These are phyloP conservation scores for Zymoseptoria pseudotritici DNA, from an alignment of 2,329 filamentous ascomycete genomes.

Conservation along the genomic window DNA sequence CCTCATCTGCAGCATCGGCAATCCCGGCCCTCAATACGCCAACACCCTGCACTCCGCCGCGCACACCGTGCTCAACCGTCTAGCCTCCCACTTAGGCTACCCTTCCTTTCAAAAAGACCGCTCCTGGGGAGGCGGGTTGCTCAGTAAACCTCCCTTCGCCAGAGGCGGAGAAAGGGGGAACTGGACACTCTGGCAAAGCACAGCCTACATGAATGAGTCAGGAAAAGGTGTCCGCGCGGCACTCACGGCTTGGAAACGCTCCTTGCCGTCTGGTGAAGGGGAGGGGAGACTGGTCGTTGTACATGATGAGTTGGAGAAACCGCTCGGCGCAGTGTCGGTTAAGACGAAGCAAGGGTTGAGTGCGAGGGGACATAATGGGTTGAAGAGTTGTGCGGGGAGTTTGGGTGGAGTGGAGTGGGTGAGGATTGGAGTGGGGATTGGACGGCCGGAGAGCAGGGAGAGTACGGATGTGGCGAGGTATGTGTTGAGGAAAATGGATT, in stretches of 20 bases:
- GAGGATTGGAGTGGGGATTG: slow-evolving; percentile 72
- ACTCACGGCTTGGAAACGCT: slow-evolving; percentile 48
- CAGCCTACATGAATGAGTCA: slow-evolving; percentile 75
- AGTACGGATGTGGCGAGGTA: slow-evolving; percentile 62
- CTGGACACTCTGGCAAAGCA: slow-evolving; percentile 65
- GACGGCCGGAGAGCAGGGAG: slow-evolving; percentile 66
- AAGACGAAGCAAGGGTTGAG: slow-evolving; percentile 45
- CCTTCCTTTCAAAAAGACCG: slow-evolving; percentile 32
- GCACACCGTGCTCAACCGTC: slow-evolving; percentile 63
- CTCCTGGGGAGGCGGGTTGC: slow-evolving; percentile 43
- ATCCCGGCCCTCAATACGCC: slow-evolving; percentile 62
- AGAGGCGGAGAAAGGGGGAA: slow-evolving; percentile 25
- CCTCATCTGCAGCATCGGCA: slow-evolving; percentile 81
- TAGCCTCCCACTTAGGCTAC: slow-evolving; percentile 45
- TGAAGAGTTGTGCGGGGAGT: slow-evolving; percentile 58
- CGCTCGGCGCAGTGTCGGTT: slow-evolving; percentile 59
- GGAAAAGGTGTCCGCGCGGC: slow-evolving; percentile 62
- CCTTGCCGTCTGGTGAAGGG: slow-evolving; percentile 27
- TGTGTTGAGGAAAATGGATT: slow-evolving; percentile 63
- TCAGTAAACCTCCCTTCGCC: slow-evolving; percentile 35
- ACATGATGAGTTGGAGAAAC: slow-evolving; percentile 79
- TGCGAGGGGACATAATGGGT: slow-evolving; percentile 39
- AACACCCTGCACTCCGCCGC: slow-evolving; percentile 82
- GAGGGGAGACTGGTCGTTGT: slow-evolving; percentile 61
- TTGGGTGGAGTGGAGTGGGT: slow-evolving; percentile 68